These are phyloP conservation scores for Blepharisma japonicum DNA, from an alignment of 73 alveolate genomes.

Conservation along the genomic window DNA sequence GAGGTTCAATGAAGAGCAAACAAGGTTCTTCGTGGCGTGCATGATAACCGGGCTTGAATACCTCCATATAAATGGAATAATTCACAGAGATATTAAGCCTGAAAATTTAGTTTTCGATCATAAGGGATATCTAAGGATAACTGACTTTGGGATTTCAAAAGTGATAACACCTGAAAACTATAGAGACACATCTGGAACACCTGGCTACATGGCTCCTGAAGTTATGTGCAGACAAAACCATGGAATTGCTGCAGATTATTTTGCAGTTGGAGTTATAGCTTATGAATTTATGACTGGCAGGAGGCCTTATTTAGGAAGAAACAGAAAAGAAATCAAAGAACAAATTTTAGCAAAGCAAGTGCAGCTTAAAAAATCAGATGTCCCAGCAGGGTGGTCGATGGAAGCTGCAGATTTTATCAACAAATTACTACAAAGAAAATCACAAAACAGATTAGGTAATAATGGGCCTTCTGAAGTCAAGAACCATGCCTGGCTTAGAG, in stretches of 20 bases:
- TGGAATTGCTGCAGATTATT: constrained; percentile 84
- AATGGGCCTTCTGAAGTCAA: constrained; percentile 83
- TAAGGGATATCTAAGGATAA: constrained; percentile 60
- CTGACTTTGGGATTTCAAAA: constrained; percentile 63
- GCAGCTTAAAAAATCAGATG: constrained; percentile 68
- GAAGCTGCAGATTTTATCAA: constrained; percentile 94
- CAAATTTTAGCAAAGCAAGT: constrained; percentile 85
- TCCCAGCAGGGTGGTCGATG: constrained; percentile 89
- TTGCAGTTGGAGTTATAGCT: constrained; percentile 91
- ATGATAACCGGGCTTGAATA: constrained; percentile 59
- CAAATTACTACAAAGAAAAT: constrained; percentile 69
- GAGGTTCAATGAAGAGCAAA: constrained; percentile 62
- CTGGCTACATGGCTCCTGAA: constrained; percentile 86
- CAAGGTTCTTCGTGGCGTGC: constrained; percentile 62
- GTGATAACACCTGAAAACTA: constrained; percentile 56
- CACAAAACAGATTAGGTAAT: constrained; percentile 80
- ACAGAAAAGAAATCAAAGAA: constrained; percentile 54
- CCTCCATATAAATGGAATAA: constrained; percentile 52
- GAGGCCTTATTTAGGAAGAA: constrained; percentile 50
- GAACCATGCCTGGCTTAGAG: constrained; percentile 85
- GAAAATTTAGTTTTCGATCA: constrained; percentile 64
- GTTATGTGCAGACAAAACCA: constrained; percentile 80
- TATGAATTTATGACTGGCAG: constrained; percentile 84
- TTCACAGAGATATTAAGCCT: constrained; percentile 70
- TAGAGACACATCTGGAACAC: constrained; percentile 72